These are phyloP conservation scores for Gaeumannomyces tritici DNA, from an alignment of 2,329 filamentous ascomycete species.

Conservation along the genomic window DNA sequence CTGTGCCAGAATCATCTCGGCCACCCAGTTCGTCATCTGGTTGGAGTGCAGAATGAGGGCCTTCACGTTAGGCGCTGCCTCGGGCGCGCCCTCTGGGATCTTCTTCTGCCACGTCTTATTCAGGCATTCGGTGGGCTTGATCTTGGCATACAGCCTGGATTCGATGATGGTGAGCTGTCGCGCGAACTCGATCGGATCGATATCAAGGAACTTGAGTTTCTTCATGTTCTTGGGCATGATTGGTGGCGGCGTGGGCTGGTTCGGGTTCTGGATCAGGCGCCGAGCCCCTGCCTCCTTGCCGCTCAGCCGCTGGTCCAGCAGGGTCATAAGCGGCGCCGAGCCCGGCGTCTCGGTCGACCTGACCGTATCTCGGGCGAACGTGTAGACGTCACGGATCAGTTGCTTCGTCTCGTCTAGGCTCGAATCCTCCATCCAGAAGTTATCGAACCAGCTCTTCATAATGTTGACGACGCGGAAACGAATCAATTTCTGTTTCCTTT, in stretches of 20 bases:
- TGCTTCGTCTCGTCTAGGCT: constrained; percentile 68
- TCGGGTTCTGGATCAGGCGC: constrained; percentile 77
- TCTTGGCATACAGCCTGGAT: constrained; percentile 87
- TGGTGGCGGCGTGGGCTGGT: constrained; percentile 70
- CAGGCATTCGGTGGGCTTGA: constrained; percentile 89
- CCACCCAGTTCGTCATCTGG: constrained; percentile 98
- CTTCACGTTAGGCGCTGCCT: constrained; percentile 90
- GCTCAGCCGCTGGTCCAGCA: constrained; percentile 79
- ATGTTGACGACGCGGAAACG: constrained; percentile 96
- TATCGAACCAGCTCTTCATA: constrained; percentile 96
- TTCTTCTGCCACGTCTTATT: constrained; percentile 99
- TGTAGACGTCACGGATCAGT: constrained; percentile 79
- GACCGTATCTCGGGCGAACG: constrained; percentile 84
- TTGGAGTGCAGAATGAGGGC: constrained; percentile 95
- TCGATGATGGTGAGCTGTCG: constrained; percentile 95
- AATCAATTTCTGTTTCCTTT: constrained; percentile 92
- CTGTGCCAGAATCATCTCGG: constrained; percentile 96
- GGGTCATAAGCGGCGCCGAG: constrained; percentile 70
- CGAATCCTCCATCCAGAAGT: constrained; percentile 96
- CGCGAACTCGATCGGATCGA: constrained; percentile 94
- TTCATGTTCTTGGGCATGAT: constrained; percentile 99
- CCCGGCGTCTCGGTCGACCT: constrained; percentile 91
- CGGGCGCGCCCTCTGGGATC: constrained; percentile 66
- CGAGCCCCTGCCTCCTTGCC: constrained; percentile 83
- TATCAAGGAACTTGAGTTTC: constrained; percentile 96